These are phyloP conservation scores for Aspergillus awamori DNA, from an alignment of 2,329 filamentous ascomycete genomes.

Conservation along the genomic window DNA sequence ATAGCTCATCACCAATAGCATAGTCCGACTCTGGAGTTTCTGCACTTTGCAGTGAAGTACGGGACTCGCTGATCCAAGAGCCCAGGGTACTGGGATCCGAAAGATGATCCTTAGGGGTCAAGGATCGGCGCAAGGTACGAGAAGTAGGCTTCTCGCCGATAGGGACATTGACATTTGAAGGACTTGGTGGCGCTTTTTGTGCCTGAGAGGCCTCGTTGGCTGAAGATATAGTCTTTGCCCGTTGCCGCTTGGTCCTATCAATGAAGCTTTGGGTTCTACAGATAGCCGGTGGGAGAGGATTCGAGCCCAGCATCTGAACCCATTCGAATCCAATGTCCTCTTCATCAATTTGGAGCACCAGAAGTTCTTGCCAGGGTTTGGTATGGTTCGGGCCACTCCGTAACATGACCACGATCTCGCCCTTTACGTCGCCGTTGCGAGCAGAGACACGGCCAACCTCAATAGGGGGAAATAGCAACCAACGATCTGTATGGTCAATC, in stretches of 20 bases:
- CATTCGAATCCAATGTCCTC: slow-evolving; percentile 81
- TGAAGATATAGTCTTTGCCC: slow-evolving; percentile 27
- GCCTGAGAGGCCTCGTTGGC: slow-evolving; percentile 25
- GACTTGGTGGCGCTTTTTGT: slow-evolving; percentile 49
- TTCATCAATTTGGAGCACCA: slow-evolving; percentile 75
- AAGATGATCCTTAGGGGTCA: slow-evolving; percentile 31
- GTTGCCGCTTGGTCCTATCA: slow-evolving; percentile 43
- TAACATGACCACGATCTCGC: slow-evolving; percentile 84
- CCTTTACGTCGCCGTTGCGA: slow-evolving; percentile 70
- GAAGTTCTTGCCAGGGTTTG: slow-evolving; percentile 78
- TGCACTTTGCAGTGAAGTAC: slow-evolving; percentile 34
- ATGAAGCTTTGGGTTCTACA: slow-evolving; percentile 58
- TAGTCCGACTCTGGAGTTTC: slow-evolving; percentile 40
- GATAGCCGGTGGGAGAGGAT: slow-evolving; percentile 63
- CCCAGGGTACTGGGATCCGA: slow-evolving; percentile 38
- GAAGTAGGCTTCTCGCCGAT: slow-evolving; percentile 61
- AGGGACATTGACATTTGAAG: slow-evolving; percentile 61
- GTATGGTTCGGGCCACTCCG: slow-evolving; percentile 66
- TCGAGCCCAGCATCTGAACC: slow-evolving; percentile 78
- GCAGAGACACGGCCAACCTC: slow-evolving; percentile 73
- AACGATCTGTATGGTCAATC: slow-evolving; percentile 74
- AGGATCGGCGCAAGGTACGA: slow-evolving; percentile 47
- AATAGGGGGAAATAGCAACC: slow-evolving; percentile 92
- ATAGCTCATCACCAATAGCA: slow-evolving; percentile 26
- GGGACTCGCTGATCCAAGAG: slow-evolving; percentile 30